Percentiles rank a stretch among this genome's conserved stretches.
Evolutionary conservation across 148 eudicot genomes (phyloP).

Genomic region (Rhododendron simsii): DNA sequence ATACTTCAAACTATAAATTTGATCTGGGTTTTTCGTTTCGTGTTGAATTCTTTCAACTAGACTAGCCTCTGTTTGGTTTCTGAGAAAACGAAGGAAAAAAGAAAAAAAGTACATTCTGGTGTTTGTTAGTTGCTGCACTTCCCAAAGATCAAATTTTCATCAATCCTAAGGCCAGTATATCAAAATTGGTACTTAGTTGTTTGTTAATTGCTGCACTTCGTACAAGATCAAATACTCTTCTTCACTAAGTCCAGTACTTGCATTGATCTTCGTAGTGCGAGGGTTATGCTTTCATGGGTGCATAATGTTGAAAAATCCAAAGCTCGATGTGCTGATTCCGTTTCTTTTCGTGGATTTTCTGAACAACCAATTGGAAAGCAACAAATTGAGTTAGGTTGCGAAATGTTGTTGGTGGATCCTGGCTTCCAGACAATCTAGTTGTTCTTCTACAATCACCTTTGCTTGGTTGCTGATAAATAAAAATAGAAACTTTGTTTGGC

Average conservation of each 20-base stretch:
- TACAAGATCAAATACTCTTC: neutral
- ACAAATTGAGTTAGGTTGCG: neutral
- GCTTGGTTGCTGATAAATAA: neutral
- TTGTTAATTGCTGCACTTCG: neutral
- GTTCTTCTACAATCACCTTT: neutral
- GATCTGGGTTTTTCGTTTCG: neutral
- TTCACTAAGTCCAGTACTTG: neutral
- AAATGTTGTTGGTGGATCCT: neutral
- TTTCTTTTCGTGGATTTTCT: slow-evolving; percentile 1
- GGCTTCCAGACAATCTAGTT: neutral
- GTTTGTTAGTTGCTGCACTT: neutral
- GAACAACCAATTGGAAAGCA: neutral
- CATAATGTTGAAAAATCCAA: slow-evolving; percentile 7
- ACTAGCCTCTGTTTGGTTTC: neutral
- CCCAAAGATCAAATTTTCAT: neutral
- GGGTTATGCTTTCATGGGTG: neutral
- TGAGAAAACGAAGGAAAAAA: neutral
- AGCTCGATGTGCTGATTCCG: neutral
- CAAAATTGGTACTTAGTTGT: neutral
- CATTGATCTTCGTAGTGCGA: neutral
- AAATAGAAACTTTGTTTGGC: neutral
- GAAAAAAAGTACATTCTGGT: neutral
- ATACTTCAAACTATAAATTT: neutral
- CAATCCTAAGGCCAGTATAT: neutral
- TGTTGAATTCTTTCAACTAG: neutral